Percentiles rank a stretch among this genome's conserved stretches.
phyloP scores from a whole-genome alignment of 441 rosid genomes.

The Dalechampia spathulata region DNA sequence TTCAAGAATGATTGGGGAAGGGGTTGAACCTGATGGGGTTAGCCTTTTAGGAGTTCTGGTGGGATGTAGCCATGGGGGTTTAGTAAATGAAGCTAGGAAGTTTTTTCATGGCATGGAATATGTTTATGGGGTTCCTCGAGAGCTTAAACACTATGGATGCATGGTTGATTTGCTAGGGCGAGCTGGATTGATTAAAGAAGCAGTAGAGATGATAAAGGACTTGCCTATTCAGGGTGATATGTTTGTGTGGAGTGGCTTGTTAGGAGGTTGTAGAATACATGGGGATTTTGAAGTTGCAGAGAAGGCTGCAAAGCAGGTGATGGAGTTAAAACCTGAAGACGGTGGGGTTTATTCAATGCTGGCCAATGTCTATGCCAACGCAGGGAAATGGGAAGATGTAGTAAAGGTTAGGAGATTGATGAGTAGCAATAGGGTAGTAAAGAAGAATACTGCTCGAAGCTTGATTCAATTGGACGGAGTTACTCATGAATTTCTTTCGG shows the following conservation, averaged over 20 bases:
- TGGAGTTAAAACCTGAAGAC: constrained; percentile 53
- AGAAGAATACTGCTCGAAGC: constrained; percentile 46
- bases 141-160: constrained; percentile 62
- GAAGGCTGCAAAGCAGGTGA: constrained; percentile 48
- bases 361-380: constrained; percentile 57
- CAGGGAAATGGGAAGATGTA: constrained; percentile 65
- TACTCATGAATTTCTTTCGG: constrained; percentile 36
- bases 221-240: constrained; percentile 53
- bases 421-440: constrained; percentile 33
- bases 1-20: constrained; percentile 36
- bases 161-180: constrained; percentile 68
- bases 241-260: constrained; percentile 60
- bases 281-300: constrained; percentile 58
- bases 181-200: constrained; percentile 57
- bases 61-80: constrained; percentile 72
- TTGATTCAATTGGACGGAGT: constrained; percentile 37
- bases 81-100: constrained; percentile 47
- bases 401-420: constrained; percentile 38
- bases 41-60: constrained; percentile 51
- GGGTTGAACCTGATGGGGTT: constrained; percentile 46
- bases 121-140: constrained; percentile 33
- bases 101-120: constrained; percentile 50
- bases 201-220: constrained; percentile 38
- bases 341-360: constrained; percentile 61
- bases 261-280: constrained; percentile 66